Base-by-base conservation (phyloP, 1,139 yeast genomes). In the Nakaseomyces nivariensis region DNA sequence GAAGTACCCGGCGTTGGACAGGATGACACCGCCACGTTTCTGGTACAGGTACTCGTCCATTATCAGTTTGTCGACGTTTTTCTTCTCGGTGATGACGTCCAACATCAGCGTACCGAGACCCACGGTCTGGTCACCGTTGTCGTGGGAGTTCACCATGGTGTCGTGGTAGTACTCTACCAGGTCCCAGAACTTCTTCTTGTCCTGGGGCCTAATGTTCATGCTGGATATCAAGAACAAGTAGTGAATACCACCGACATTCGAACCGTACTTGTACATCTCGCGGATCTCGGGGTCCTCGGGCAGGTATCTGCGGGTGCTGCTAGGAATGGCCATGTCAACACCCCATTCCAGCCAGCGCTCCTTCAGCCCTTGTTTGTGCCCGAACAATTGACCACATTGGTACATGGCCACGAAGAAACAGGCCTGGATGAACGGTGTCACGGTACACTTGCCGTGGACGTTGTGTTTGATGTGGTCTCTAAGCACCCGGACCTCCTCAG, bases 361-460 rank as follows among this genome's bases (percentile, higher is more conserved):
- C 9, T 56, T 47, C 43, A 60, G 55, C 4, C 56, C 42, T 8
- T 45, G 45, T 10, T 58, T 58, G 29, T 49, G 47, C 17, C 56
- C 47, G 31, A 51, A 49, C 48, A 60, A 43, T 34, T 27, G 6
- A 3, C 44, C 34, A 10, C 34, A 41, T 24, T 41, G 44, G 44
- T 41, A 26, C 44, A 41, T 41, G 1, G 61, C 50, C n/a, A 58
- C 52, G 44, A 59, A 54, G 47, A 58, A 52, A 36, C 57, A 54
- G 1, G 64, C 54, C 50, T 61, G 66, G 26, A 61, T 42, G 42
- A 59, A 58, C 4, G 63, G 62, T 3, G 66, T 61, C 43, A 61
- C 47, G 4, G 63, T 61, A 44, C 56, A 52, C n/a, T 49, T 45
- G n/a, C 38, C 49, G 27, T 49, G 51, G 24, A 49, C 48, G 26